Evolutionary conservation across 78 protist species (phyloP).

Genomic region (Isochrysis galbana): DNA sequence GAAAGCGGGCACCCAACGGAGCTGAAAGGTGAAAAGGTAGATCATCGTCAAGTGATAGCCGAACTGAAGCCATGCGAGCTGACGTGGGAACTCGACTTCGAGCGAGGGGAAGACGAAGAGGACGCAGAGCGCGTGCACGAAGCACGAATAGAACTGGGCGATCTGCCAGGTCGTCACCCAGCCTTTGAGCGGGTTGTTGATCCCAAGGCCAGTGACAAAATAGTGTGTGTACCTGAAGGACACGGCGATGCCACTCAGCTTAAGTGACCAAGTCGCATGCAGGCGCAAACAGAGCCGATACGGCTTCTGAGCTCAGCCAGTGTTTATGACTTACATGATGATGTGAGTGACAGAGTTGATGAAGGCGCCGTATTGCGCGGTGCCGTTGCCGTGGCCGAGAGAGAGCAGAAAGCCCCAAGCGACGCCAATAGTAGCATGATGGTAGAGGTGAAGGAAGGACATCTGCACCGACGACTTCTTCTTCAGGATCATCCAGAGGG

Average conservation of each 20-base stretch:
- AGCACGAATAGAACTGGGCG: not conserved
- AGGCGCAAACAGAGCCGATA: too few species aligned
- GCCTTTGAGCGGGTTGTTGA: not conserved
- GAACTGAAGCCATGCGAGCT: conserved; percentile 1
- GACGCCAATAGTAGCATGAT: not conserved
- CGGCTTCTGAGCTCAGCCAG: too few species aligned
- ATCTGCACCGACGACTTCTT: not conserved
- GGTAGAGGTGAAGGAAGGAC: conserved; percentile 3
- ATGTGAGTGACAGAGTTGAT: not conserved
- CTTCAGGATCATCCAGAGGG: not conserved
- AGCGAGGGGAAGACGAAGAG: not conserved
- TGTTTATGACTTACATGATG: not conserved
- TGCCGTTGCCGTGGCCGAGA: not conserved
- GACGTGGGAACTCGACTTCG: not conserved
- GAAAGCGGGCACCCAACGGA: not conserved
- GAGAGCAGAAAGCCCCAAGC: not conserved
- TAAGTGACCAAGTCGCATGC: too few species aligned
- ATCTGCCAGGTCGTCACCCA: not conserved
- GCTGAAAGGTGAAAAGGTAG: not conserved
- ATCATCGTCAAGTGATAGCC: conserved; percentile 28
- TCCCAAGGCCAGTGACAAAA: not conserved
- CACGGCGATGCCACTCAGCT: too few species aligned
- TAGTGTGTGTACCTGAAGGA: conserved; percentile 10
- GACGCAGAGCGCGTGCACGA: not conserved
- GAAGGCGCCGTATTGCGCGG: conserved; percentile 16